Evolutionary conservation across 2,329 filamentous ascomycete genomes (phyloP).

Genomic region (Cercospora sojina): DNA sequence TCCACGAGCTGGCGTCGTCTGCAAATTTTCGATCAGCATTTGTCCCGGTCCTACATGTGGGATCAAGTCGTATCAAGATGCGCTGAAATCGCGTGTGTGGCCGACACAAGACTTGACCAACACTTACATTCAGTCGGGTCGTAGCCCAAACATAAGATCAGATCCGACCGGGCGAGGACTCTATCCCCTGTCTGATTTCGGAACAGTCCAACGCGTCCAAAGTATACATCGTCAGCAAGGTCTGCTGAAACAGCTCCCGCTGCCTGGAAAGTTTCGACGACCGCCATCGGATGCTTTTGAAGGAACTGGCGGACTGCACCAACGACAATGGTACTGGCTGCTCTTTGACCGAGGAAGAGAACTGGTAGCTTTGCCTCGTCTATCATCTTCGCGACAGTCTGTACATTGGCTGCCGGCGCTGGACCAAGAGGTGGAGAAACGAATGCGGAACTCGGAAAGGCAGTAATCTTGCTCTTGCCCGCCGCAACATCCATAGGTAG

Average conservation of each 20-base stretch:
- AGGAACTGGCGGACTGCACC: slow-evolving; percentile 46
- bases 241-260: slow-evolving; percentile 49
- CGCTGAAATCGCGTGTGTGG: neutral
- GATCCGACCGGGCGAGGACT: slow-evolving; percentile 46
- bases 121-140: slow-evolving; percentile 46
- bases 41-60: neutral
- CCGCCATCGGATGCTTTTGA: slow-evolving; percentile 45
- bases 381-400: slow-evolving; percentile 39
- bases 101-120: neutral
- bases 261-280: slow-evolving; percentile 54
- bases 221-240: slow-evolving; percentile 47
- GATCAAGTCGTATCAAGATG: neutral
- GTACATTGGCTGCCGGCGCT: slow-evolving; percentile 38
- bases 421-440: slow-evolving; percentile 45
- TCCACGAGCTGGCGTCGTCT: slow-evolving; percentile 49
- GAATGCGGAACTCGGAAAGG: slow-evolving; percentile 45
- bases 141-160: slow-evolving; percentile 49
- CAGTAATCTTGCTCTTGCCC: slow-evolving; percentile 41
- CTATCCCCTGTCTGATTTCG: slow-evolving; percentile 52
- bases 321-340: slow-evolving; percentile 45
- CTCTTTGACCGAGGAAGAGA: slow-evolving; percentile 49
- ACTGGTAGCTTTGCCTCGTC: slow-evolving; percentile 42
- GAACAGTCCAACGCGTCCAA: slow-evolving; percentile 51
- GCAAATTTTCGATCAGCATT: neutral
- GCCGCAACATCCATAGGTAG: slow-evolving; percentile 49